Conservation (phyloP, 805 yeast species). For the Brettanomyces sp. region DNA sequence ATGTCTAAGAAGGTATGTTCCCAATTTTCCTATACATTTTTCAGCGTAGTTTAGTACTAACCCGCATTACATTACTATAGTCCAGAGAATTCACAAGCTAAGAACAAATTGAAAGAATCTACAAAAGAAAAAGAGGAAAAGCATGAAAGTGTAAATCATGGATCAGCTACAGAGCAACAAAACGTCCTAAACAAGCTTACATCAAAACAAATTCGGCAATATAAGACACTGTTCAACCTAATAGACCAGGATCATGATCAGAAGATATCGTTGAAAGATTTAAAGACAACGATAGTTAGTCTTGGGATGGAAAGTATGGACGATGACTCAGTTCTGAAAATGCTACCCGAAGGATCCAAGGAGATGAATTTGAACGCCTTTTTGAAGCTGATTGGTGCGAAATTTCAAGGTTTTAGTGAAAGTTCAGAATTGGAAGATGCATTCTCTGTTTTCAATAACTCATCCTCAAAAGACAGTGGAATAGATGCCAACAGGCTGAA, state of each 20-base stretch:
- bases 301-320: constrained; percentile 35
- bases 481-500: constrained; percentile 1
- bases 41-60: not conserved
- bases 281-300: constrained; percentile 42
- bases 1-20: not conserved
- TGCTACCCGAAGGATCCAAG: constrained; percentile 32
- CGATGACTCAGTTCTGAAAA: constrained; percentile 34
- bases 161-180: not conserved
- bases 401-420: constrained; percentile 40
- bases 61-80: not conserved
- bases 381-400: constrained; percentile 50
- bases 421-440: constrained; percentile 49
- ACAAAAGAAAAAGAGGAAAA: not conserved
- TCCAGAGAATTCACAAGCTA: not conserved
- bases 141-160: no score
- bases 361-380: constrained; percentile 56
- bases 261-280: constrained; percentile 42
- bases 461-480: not conserved
- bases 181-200: constrained; percentile 30
- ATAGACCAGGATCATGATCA: constrained; percentile 82
- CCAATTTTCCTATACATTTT: no score
- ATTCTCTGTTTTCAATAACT: constrained; percentile 38
- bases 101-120: not conserved
- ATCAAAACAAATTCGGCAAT: constrained; percentile 52
- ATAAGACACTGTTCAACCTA: constrained; percentile 67